Base-by-base conservation (phyloP, 2,329 filamentous ascomycete species). In the Calycina herbarum region DNA sequence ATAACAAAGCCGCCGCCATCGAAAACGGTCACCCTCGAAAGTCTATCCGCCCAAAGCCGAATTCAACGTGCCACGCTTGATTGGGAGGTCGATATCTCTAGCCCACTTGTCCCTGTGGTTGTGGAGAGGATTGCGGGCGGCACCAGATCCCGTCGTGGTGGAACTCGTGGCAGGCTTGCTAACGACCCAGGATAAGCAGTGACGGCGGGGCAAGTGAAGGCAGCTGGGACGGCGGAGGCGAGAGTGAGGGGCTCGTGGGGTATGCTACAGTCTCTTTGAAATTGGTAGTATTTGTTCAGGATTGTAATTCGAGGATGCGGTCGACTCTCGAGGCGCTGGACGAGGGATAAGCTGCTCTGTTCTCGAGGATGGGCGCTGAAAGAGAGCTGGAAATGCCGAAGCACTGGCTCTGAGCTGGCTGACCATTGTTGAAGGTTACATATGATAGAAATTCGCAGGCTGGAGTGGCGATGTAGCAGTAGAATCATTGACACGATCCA, bases 1-100 rank as follows among this genome's bases (percentile, higher is more conserved):
- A 31, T 31, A 35, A 35, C 56, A 57, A 57, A 57, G 31, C 27
- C 31, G 29, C 56, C 13, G 1, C 48, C 48, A 13, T 54, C 8
- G 48, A 10, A 54, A 54, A 27, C 48, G 24, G 24, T 54, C 20
- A 24, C 10, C 20, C 20, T 54, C 48, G 20, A 54, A 51, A 51
- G 7, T 51, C 45, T 24, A 51, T 51, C 45, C 45, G 45, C 7
- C 35, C n/a, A 24, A 24, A 24, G 45, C n/a, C 48, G 48, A 27
- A 54, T 54, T 13, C 48, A 13, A 54, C 11, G 48, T 54, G 48
- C 48, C 48, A 54, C 45, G n/a, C n/a, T 48, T 27, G 45, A 51
- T 51, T 3, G 20, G 20, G 10, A 11, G 20, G 20, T 51, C 10
- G n/a, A 10, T 8, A 24, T 51, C n/a, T 24, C n/a, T n/a, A n/a